Evolutionary conservation across 148 eudicot species (phyloP), one percentile per base, ranked within the genome.

Genomic region (Drosera capensis): DNA sequence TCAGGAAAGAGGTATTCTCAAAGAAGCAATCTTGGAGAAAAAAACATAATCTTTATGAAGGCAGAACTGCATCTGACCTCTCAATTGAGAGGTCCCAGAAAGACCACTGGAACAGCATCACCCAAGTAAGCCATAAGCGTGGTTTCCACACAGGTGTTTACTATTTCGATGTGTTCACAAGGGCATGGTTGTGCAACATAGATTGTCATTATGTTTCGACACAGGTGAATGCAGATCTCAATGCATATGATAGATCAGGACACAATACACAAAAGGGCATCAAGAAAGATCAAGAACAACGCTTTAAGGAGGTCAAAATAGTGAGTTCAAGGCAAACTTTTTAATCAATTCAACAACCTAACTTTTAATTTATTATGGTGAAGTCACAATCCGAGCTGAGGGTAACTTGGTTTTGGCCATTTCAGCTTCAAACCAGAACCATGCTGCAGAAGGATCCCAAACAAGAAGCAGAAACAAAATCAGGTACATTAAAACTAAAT

Each of bases 1-100:
- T 14, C 71, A 90, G 97, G 97, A 90, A 74, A 75, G 97, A 62
- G 73, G 94, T 22, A 73, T 80, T 59, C 75, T 90, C 25, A 85
- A 70, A 48, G 97, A 90, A 69, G 84, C 97, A 34, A 78, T 62
- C 48, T 43, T 75, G 52, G 92, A 75, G 55, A 78, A 56, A 50
- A n/a, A 83, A 60, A 66, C 46, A 50, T n/a, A 83, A 60, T 66
- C 49, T 52, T 12, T 52, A 55, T 20, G 85, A 73, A 59, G 47
- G 25, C 52, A 55, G 55, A 49, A 60, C 31, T 0, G n/a, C n/a
- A n/a, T n/a, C n/a, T n/a, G n/a, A n/a, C n/a, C 11, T 28, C 52
- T 46, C 66, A 47, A 60, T 53, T 41, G 58, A 59, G 56, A 66
- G 58, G 46, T 54, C 58, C 21, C 64, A 60, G 21, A 55, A 30